Base-by-base conservation (phyloP, 2,329 filamentous ascomycete species). In the Ophiostoma montium region DNA sequence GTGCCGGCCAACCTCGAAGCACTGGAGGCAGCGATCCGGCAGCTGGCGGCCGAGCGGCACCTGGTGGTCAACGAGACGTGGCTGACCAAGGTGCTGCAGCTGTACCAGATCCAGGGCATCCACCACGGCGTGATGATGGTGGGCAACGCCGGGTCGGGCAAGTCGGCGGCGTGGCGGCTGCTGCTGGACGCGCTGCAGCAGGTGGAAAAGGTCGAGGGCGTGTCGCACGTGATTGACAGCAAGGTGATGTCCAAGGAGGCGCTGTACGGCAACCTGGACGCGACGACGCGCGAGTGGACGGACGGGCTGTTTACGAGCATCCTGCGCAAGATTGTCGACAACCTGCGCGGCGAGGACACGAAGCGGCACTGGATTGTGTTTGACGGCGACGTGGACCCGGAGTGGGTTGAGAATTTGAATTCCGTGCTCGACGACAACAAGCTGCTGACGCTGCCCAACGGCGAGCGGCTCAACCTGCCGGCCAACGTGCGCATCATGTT, bases 61-160 rank as follows among this genome's bases (percentile, higher is more conserved):
- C 76, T 94, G 13, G 86, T 95, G 9, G 84, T 94, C 57, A 95
- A 82, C 51, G 89, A 96, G 49, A 81, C 82, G 43, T 99, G 94
- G 94, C 88, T 96, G 78, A 92, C 86, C 51, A 99, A 99, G 69
- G 82, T 94, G 32, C 74, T 98, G 9, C 92, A 99, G 64, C 76
- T 98, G 2, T 96, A 95, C 63, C 92, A 99, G 64, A 99, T 99
- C 54, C 92, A 96, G 65, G 85, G 82, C 56, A 88, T 98, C 51
- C 92, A 99, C 61, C 92, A 99, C 58, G 92, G 92, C 82, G 92
- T 99, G 27, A 99, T 99, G 94, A 96, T 98, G 92, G 92, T 99
- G 10, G 92, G 92, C 54, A 88, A 86, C 61, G 95, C 94, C 30
- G 92, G 94, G n/a, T 84, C 90, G 42, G 94, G 94, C 62, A 99